Percentiles rank a stretch among this genome's conserved stretches.
Conservation (phyloP, 768 basidiomycete species). For the Gymnopilus dilepis region DNA sequence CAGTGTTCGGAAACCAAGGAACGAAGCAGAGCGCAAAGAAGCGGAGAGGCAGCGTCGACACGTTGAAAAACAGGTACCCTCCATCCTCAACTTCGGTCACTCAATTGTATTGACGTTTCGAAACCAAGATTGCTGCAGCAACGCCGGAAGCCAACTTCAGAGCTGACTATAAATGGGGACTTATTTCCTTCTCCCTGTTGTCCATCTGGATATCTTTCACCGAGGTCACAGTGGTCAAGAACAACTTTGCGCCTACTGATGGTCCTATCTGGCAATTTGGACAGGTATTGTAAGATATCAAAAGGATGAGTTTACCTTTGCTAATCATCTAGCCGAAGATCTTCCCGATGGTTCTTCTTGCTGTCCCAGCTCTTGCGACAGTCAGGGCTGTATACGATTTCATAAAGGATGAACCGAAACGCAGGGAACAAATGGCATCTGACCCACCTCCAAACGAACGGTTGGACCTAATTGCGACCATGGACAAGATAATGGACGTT, state of each 20-base stretch:
- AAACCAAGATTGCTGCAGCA: background rate
- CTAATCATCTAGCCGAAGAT: too few species aligned
- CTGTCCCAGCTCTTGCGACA: background rate
- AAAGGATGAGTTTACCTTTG: too few species aligned
- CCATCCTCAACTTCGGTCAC: background rate
- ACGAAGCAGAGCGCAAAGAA: background rate
- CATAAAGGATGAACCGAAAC: background rate
- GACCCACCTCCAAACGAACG: background rate
- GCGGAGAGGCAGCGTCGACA: background rate
- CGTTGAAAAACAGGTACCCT: background rate
- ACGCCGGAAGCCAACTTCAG: background rate
- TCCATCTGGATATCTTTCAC: conserved; percentile 3
- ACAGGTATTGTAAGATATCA: background rate
- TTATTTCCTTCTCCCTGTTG: background rate
- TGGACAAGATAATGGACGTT: background rate
- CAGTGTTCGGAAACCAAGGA: background rate
- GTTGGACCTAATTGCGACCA: background rate
- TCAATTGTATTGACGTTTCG: background rate
- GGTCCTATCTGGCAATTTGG: background rate
- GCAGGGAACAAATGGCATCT: background rate
- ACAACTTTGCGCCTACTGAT: conserved; percentile 1
- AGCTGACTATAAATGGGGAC: background rate
- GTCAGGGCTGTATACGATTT: background rate
- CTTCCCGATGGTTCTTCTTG: background rate
- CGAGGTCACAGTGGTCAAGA: conserved; percentile 3